Base-by-base conservation (phyloP, 768 basidiomycete species). In the Astraeus odoratus region DNA sequence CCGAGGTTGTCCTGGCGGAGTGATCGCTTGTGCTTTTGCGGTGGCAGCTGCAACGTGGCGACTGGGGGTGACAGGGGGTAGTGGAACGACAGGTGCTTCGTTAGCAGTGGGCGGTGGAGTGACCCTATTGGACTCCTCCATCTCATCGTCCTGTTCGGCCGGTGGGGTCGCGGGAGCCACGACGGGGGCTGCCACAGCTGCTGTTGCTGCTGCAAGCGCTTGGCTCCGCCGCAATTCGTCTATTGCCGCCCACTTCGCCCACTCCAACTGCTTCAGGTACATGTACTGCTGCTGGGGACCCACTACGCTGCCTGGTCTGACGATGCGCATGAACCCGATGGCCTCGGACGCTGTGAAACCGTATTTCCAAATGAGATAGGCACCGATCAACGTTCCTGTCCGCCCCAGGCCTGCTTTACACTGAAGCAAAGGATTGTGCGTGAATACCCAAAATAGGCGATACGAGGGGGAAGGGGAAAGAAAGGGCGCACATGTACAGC, bases 291-390 rank as follows among this genome's bases (percentile, higher is more conserved):
- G 90, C 53, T 92, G 89, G 16, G 89, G 89, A 10, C 90, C 90
- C 41, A 94, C 91, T 35, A 93, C 90, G 46, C 84, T 86, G 5
- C 93, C 95, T 2, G 96, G 96, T 36, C 96, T 82, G 44, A 96
- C 83, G 54, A 99, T 90, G 16, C 96, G 85, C 96, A 98, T 98
- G 66, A 94, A 97, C 0, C 86, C 96, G 46, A 98, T 98, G 5
- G 86, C 96, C 67, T 98, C 91, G 41, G 83, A 78, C 1, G 95
- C 95, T 15, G 93, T 91, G 62, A 99, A 99, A 18, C 89, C 90
- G 57, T 97, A 95, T 66, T 97, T 97, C 88, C 96, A 99, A 50
- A 96, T 89, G 44, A 99, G 76, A 72, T 97, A 98, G 8, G 95
- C 96, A 27, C 96, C 96, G 50, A 99, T 95, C 48, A 99, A 73